A percentile compares a stretch with the other conserved stretches of the same genome.
phyloP scores from a whole-genome alignment of 345 rosid genomes.

The Eucalyptus caleyi region DNA sequence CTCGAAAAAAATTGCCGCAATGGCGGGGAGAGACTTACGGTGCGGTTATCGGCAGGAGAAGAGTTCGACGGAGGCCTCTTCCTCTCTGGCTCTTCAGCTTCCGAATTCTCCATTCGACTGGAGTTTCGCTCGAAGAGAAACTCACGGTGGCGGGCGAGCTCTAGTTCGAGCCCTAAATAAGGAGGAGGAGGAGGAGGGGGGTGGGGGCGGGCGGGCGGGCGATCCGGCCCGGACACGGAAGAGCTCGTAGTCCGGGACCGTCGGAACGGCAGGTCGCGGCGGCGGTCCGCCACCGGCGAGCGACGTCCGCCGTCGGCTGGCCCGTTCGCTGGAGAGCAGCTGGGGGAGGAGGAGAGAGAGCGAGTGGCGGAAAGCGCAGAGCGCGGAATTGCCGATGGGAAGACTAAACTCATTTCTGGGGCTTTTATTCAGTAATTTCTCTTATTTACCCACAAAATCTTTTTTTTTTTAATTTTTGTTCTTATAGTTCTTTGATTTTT shows the following conservation, averaged over 20 bases:
- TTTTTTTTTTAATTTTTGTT: neutral
- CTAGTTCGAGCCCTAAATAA: neutral
- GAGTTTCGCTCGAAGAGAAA: neutral
- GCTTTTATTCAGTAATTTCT: neutral
- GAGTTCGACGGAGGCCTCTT: constrained; percentile 48
- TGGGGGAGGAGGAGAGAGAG: neutral
- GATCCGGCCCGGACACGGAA: neutral
- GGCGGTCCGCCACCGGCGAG: neutral
- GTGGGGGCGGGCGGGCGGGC: neutral
- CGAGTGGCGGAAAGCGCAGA: neutral
- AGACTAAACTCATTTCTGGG: neutral
- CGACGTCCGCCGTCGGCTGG: neutral
- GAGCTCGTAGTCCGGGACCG: neutral
- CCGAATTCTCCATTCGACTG: constrained; percentile 45
- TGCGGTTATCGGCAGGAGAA: constrained; percentile 25
- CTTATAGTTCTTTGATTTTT: neutral
- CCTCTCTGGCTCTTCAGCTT: constrained; percentile 53
- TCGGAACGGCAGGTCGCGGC: neutral
- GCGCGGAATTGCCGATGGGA: neutral
- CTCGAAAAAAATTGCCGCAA: neutral
- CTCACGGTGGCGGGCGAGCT: neutral
- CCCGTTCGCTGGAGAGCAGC: neutral
- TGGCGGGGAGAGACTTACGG: neutral
- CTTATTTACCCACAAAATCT: neutral
- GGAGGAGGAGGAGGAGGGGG: neutral